Conservation (phyloP, 2,329 filamentous ascomycete species). For the Colletotrichum phormii region DNA sequence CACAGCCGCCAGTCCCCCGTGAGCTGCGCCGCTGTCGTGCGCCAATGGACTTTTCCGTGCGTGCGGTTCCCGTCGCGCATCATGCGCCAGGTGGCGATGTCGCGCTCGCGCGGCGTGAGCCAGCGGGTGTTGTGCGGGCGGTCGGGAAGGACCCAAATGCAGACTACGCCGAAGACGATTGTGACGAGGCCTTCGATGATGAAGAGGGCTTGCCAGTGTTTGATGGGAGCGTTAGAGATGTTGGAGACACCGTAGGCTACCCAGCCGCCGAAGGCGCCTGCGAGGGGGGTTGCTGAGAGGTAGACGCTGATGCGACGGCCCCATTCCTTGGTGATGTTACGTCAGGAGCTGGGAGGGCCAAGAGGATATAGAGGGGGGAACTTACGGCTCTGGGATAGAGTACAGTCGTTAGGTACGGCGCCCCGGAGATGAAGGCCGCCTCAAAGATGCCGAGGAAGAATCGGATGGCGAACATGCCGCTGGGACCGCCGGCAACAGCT, state of each 20-base stretch:
- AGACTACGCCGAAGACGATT: slow-evolving; percentile 43
- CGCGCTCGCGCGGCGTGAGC: slow-evolving; percentile 38
- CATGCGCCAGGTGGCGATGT: slow-evolving; percentile 38
- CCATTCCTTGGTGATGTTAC: slow-evolving; percentile 16
- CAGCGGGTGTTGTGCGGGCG: slow-evolving; percentile 38
- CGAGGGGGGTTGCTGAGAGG: slow-evolving; percentile 65
- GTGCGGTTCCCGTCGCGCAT: slow-evolving; percentile 38
- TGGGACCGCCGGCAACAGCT: slow-evolving; percentile 17
- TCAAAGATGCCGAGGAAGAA: slow-evolving; percentile 61
- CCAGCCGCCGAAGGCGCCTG: slow-evolving; percentile 53
- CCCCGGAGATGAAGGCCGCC: slow-evolving; percentile 61
- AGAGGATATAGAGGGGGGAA: not conserved
- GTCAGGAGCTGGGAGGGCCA: not conserved
- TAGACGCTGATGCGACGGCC: slow-evolving; percentile 67
- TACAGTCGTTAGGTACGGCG: slow-evolving; percentile 63
- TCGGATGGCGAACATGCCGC: slow-evolving; percentile 48
- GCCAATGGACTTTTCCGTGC: slow-evolving; percentile 21
- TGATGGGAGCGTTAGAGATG: slow-evolving; percentile 43
- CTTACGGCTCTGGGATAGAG: slow-evolving; percentile 59
- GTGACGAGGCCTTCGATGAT: slow-evolving; percentile 50
- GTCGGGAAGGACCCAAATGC: slow-evolving; percentile 38
- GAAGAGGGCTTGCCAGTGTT: slow-evolving; percentile 46
- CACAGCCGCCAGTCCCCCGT: slow-evolving; percentile 55
- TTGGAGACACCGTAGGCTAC: slow-evolving; percentile 53
- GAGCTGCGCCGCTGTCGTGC: slow-evolving; percentile 38